phyloP scores from a whole-genome alignment of 768 basidiomycete genomes.

The Suillus plorans region DNA sequence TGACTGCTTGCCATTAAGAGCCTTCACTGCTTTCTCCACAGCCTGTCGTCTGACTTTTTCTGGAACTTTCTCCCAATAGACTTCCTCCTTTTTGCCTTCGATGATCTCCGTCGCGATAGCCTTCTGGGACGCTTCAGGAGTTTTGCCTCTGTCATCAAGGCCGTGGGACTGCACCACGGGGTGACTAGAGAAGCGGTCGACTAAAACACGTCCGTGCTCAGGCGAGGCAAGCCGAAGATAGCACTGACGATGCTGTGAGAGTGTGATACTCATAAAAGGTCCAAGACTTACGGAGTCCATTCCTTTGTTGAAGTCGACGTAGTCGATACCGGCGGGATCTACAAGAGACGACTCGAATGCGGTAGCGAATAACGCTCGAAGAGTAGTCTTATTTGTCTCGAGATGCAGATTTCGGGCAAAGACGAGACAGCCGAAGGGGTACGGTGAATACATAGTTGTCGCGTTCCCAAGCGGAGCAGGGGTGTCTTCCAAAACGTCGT shows the following conservation, averaged over 20 bases:
- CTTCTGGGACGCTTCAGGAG: constrained; percentile 16
- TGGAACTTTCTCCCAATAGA: constrained; percentile 83
- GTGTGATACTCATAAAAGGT: too few relatives aligned
- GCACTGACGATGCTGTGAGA: constrained; percentile 47
- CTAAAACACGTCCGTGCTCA: constrained; percentile 42
- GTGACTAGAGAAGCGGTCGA: constrained; percentile 41
- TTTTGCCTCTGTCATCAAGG: constrained; percentile 51
- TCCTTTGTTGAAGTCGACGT: constrained; percentile 78
- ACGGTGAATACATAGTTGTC: constrained; percentile 37
- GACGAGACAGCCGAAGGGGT: constrained; percentile 65
- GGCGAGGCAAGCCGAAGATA: constrained; percentile 66
- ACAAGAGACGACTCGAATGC: constrained; percentile 32
- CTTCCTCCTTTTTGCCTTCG: constrained; percentile 57
- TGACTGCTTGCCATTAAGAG: not conserved
- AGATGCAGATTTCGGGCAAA: constrained; percentile 70
- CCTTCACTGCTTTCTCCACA: constrained; percentile 42
- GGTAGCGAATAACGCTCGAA: constrained; percentile 55
- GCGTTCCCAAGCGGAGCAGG: not conserved
- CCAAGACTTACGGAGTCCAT: constrained; percentile 59
- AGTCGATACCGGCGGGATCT: constrained; percentile 52
- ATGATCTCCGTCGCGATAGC: constrained; percentile 55
- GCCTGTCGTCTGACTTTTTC: constrained; percentile 67
- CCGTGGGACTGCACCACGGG: constrained; percentile 46
- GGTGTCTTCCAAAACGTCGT: not conserved
- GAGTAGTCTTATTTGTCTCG: constrained; percentile 79